Evolutionary conservation across 2,329 filamentous ascomycete species (phyloP), one percentile per base, ranked within the genome.

Genomic region (Sporothrix curviconia): DNA sequence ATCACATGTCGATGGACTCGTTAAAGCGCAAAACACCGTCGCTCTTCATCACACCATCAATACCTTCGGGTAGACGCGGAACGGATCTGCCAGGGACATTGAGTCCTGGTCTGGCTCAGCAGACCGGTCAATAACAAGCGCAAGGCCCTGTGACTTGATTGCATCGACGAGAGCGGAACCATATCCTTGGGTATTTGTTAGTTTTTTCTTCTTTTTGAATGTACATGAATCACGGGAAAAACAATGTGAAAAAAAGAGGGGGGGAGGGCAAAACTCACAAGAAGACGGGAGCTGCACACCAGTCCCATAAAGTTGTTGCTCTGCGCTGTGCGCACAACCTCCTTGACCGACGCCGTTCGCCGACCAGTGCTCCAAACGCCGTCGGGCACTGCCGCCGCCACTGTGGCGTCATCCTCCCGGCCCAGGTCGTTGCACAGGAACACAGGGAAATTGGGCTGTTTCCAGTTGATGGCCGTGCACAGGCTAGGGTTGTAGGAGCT

Each of bases 271-370:
- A 57, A 37, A 79, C 86, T 67, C 79, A 95, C 90, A 76, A 99
- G 72, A 62, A 99, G 78, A 64, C 87, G 83, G 32, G 90, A 92
- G 64, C 86, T 91, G 73, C 92, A 96, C 60, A 97, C 89, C 67
- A 99, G 71, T 3, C 94, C 94, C 94, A 99, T 99, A 64, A 99
- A 90, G 70, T 99, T 99, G 70, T 99, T 99, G 69, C 86, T 89
- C 71, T 95, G 89, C 22, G 92, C 92, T 67, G 95, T 90, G 62
- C 92, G 83, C 14, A 96, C 94, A 4, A 90, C 90, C 70, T 99
- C 92, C 74, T 97, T 99, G 64, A 97, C 90, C 6, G 90, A 96
- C 63, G 87, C 87, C 14, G 86, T 88, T 49, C 85, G 82, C 57
- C 87, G 80, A 15, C 89, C 90, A 63, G 84, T 89, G 64, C 79